Base-by-base conservation (phyloP, 2,329 filamentous ascomycete genomes). In the Pseudogymnoascus sp. region DNA sequence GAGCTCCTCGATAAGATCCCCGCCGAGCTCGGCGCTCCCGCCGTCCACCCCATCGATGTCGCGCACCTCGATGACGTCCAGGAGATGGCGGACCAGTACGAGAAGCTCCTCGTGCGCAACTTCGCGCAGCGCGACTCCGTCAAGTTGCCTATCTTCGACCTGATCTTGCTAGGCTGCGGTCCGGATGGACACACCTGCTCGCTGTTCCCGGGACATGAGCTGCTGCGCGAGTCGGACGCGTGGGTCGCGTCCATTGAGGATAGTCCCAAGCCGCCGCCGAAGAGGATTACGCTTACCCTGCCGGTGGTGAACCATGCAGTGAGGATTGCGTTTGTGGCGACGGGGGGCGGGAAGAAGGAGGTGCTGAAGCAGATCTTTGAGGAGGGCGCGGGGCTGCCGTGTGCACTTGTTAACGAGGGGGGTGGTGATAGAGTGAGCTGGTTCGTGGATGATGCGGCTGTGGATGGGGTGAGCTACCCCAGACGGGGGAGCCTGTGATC, bases 181-280 rank as follows among this genome's bases (percentile, higher is more conserved):
- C 93, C 95, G 13, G 95, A 97, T 76, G 95, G 95, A 62, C 95
- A 99, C 79, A 97, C 95, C 35, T 97, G 95, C 86, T 95, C 89
- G 71, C 81, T 99, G 62, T 99, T 99, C 81, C 95, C 95, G 4
- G 89, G 88, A 63, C 93, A 97, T 74, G 84, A 88, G 64, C 83
- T 97, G 62, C 83, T 97, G 69, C 87, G 92, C 68, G 93, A 97
- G 79, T 85, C 85, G 36, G 88, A 87, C 71, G 91, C 93, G 62
- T 99, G 95, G 95, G 91, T 97, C 47, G 88, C 93, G 13, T 85
- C 91, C 53, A 96, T 97, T 73, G 87, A 89, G 72, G 91, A 97
- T 79, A 96, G 91, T 47, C 95, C 95, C 61, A 99, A 99, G 83
- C 93, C 93, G 40, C 95, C 95, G 53, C 84, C 91, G 53, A 88